Evolutionary conservation across 768 basidiomycete genomes (phyloP).

Genomic region (Leccinum pellstonianum): DNA sequence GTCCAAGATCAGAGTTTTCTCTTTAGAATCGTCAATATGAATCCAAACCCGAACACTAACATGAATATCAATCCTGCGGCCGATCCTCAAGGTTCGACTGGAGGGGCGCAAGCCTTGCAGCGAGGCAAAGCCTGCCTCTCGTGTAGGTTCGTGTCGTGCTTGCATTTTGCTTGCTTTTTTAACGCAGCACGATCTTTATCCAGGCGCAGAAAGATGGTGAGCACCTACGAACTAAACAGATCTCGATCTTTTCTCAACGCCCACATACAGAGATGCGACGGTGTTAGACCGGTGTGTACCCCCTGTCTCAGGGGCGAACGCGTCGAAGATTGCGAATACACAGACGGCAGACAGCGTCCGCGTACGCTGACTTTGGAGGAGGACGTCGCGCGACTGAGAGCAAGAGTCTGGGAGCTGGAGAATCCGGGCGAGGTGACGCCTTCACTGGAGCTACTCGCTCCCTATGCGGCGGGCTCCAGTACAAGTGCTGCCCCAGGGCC

Average conservation of each 20-base stretch:
- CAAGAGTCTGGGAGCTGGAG: conserved; percentile 57
- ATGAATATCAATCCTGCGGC: conserved; percentile 2
- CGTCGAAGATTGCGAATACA: conserved; percentile 69
- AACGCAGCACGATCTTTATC: background rate
- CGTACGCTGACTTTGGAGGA: conserved; percentile 61
- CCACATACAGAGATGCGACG: conserved; percentile 61
- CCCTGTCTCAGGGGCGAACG: conserved; percentile 61
- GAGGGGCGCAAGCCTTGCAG: conserved; percentile 31
- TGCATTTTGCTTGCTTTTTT: background rate
- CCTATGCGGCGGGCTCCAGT: conserved; percentile 34
- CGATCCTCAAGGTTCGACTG: conserved; percentile 8
- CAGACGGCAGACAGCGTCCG: conserved; percentile 60
- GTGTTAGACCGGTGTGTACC: conserved; percentile 59
- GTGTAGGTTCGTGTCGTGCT: conserved; percentile 43
- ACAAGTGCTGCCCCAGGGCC: background rate
- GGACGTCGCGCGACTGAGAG: conserved; percentile 52
- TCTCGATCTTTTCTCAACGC: background rate
- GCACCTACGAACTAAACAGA: background rate
- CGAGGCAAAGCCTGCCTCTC: conserved; percentile 52
- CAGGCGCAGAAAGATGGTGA: conserved; percentile 52
- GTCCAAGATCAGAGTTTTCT: background rate
- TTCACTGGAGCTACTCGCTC: conserved; percentile 50
- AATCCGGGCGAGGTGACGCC: conserved; percentile 48
- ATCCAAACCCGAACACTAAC: background rate
- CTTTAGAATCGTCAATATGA: background rate